Conservation (phyloP, 441 rosid genomes). For the Dalechampia spathulata region DNA sequence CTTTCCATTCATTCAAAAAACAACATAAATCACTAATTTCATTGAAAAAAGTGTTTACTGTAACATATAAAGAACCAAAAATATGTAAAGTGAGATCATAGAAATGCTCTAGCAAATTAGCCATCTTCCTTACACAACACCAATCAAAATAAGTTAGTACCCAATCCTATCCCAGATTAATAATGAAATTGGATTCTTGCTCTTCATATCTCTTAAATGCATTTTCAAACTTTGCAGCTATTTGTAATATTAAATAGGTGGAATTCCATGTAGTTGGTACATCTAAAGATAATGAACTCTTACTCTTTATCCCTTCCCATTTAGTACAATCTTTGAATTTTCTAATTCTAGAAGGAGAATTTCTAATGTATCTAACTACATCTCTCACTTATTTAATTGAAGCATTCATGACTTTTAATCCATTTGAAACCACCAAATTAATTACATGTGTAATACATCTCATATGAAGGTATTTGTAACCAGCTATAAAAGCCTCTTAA, state of each 20-base stretch:
- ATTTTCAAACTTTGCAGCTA: neutral
- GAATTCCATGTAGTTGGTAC: neutral
- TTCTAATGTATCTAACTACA: slow-evolving; percentile 1
- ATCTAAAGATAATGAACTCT: slow-evolving; percentile 7
- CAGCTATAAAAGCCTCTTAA: neutral
- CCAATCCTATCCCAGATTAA: neutral
- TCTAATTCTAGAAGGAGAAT: neutral
- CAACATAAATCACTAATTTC: neutral
- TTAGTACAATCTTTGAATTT: slow-evolving; percentile 7
- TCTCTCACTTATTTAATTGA: neutral
- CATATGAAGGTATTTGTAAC: neutral
- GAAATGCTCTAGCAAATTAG: neutral
- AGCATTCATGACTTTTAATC: neutral
- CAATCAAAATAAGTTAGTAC: neutral
- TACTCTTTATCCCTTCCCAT: neutral
- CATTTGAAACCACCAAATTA: neutral
- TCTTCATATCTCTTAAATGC: neutral
- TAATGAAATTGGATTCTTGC: neutral
- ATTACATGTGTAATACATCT: neutral
- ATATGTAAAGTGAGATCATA: neutral
- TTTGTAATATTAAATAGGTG: slow-evolving; percentile 7
- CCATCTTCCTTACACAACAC: neutral
- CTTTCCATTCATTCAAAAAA: neutral
- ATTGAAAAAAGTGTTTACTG: neutral
- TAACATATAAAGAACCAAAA: neutral